A percentile compares a stretch with the other conserved stretches of the same genome.
These are phyloP conservation scores for Dillenia turbinata DNA, from an alignment of 164 flowering plant genomes.

Conservation along the genomic window DNA sequence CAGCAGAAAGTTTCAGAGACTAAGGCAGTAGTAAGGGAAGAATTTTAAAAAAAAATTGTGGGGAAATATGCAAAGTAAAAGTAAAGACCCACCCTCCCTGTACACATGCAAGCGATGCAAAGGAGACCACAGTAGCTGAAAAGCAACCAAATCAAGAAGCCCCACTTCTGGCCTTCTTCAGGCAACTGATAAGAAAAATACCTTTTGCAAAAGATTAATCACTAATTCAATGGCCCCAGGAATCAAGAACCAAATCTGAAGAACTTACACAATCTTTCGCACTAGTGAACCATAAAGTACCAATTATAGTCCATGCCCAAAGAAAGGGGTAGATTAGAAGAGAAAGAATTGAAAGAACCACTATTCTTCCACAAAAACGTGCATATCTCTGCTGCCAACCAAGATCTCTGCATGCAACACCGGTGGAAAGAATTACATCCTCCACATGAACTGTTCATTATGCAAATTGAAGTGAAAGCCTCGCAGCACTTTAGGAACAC, in stretches of 20 bases:
- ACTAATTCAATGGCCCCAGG: background rate
- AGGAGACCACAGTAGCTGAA: conserved; percentile 94
- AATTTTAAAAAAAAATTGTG: too few relatives aligned
- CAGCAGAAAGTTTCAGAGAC: too few relatives aligned
- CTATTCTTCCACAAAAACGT: conserved; percentile 87
- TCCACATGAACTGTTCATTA: background rate
- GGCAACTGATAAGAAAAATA: conserved; percentile 59
- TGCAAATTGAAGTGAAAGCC: background rate
- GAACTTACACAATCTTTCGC: conserved; percentile 83
- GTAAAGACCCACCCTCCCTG: conserved; percentile 57
- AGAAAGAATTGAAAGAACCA: conserved; percentile 75
- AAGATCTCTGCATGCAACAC: conserved; percentile 55
- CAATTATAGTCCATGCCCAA: conserved; percentile 95
- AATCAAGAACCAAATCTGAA: conserved; percentile 1
- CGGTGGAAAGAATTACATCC: background rate
- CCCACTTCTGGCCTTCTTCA: conserved; percentile 98
- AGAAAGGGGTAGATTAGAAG: conserved; percentile 86
- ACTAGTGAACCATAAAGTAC: conserved; percentile 87
- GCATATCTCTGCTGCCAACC: conserved; percentile 93
- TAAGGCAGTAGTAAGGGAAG: too few relatives aligned
- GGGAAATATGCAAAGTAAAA: background rate
- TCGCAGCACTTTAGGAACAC: too few relatives aligned
- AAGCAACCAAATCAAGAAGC: conserved; percentile 93
- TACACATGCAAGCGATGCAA: conserved; percentile 73
- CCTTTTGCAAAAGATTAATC: background rate